These are phyloP conservation scores for Monsonia emarginata DNA, from an alignment of 441 rosid species.

Conservation along the genomic window DNA sequence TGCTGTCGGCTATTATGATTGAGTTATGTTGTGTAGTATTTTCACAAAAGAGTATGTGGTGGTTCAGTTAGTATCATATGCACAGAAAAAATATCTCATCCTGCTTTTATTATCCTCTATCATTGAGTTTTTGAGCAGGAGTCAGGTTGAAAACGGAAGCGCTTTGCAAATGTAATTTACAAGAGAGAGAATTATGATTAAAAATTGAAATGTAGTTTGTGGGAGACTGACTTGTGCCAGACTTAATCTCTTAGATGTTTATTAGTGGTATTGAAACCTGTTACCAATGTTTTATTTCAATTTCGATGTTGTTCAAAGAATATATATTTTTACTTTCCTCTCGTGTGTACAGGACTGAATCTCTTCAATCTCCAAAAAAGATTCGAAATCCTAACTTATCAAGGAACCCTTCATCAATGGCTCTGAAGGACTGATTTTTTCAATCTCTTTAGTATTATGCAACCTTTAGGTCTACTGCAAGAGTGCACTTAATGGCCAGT, in stretches of 20 bases:
- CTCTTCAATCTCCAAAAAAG: neutral
- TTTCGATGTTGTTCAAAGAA: neutral
- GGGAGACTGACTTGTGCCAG: neutral
- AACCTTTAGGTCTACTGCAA: neutral
- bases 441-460: neutral
- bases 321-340: neutral
- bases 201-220: neutral
- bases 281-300: neutral
- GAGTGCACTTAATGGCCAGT: neutral
- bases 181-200: neutral
- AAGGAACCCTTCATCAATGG: constrained; percentile 1
- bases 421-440: neutral
- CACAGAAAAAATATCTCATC: neutral
- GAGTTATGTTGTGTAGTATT: neutral
- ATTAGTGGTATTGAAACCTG: constrained; percentile 1
- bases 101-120: neutral
- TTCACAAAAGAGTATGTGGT: neutral
- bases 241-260: neutral
- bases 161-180: neutral
- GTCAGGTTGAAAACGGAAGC: neutral
- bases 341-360: neutral
- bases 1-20: neutral
- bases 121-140: neutral
- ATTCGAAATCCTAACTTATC: too few species aligned
- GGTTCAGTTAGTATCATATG: neutral